Conservation (phyloP, 2,329 filamentous ascomycete genomes). For the Aspergillus intermedius region DNA sequence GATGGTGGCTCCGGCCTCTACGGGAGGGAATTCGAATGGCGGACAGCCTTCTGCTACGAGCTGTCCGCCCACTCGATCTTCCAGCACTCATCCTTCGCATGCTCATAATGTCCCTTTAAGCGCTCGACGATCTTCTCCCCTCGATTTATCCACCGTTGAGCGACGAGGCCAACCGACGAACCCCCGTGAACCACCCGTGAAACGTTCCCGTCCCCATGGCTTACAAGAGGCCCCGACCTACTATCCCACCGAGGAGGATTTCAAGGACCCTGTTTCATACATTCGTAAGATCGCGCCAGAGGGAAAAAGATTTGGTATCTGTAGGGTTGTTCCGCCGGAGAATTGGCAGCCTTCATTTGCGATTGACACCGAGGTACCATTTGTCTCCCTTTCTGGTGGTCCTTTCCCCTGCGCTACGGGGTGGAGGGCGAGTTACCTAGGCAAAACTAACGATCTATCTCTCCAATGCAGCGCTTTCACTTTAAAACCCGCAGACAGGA, state of each 20-base stretch:
- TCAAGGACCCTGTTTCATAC: constrained; percentile 88
- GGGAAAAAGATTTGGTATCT: constrained; percentile 80
- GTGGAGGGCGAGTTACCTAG: background rate
- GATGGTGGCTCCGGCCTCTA: constrained; percentile 43
- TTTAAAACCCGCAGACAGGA: constrained; percentile 95
- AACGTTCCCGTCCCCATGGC: constrained; percentile 72
- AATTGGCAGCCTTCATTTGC: constrained; percentile 92
- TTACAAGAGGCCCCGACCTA: constrained; percentile 88
- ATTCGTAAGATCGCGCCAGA: constrained; percentile 87
- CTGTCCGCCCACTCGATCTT: constrained; percentile 33
- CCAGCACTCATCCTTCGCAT: constrained; percentile 39
- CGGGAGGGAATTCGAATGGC: constrained; percentile 31
- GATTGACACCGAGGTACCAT: constrained; percentile 85
- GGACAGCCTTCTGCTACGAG: constrained; percentile 24
- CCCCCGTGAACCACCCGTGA: constrained; percentile 66
- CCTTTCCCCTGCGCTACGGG: background rate
- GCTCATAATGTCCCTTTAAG: constrained; percentile 54
- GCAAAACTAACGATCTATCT: constrained; percentile 11
- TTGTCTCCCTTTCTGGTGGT: background rate
- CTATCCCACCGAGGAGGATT: constrained; percentile 84
- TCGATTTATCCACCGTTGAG: constrained; percentile 87
- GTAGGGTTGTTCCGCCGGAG: constrained; percentile 91
- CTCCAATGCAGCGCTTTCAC: constrained; percentile 69
- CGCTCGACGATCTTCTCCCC: constrained; percentile 57
- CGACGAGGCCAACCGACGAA: constrained; percentile 76